Evolutionary conservation across 2,329 filamentous ascomycete genomes (phyloP).

Genomic region (Hymenoscyphus fraxineus): DNA sequence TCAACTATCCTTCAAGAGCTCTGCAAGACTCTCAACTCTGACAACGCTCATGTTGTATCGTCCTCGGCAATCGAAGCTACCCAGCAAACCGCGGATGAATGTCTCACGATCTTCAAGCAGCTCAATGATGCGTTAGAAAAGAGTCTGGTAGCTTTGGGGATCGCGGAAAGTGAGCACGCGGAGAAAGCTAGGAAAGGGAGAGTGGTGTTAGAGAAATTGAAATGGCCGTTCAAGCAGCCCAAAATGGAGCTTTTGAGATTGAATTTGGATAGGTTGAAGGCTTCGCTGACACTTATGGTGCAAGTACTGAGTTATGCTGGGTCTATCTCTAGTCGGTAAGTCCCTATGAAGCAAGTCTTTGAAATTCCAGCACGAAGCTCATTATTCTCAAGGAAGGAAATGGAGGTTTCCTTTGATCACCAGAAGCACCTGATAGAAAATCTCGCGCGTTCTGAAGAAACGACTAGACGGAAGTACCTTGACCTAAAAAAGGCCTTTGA

Average conservation of each 20-base stretch:
- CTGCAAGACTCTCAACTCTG: conserved; percentile 13
- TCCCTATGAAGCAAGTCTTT: background rate
- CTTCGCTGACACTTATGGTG: conserved; percentile 17
- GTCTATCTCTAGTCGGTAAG: conserved; percentile 10
- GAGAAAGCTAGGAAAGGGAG: conserved; percentile 7
- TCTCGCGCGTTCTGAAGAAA: conserved; percentile 15
- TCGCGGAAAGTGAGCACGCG: conserved; percentile 1
- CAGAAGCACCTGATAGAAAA: conserved; percentile 16
- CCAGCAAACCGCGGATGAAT: conserved; percentile 16
- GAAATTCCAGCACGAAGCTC: background rate
- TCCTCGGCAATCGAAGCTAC: conserved; percentile 13
- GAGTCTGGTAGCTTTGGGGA: conserved; percentile 8
- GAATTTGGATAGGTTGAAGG: conserved; percentile 18
- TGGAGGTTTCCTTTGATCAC: conserved; percentile 12
- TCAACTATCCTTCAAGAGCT: conserved; percentile 17
- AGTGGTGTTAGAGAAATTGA: conserved; percentile 13
- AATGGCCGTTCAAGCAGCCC: conserved; percentile 18
- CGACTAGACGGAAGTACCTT: conserved; percentile 12
- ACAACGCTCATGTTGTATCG: conserved; percentile 14
- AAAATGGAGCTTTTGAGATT: conserved; percentile 19
- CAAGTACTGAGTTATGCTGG: conserved; percentile 18
- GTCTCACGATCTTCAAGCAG: conserved; percentile 14
- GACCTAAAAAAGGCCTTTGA: conserved; percentile 9
- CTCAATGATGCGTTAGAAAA: conserved; percentile 16
- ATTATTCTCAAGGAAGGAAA: conserved; percentile 2